These are phyloP conservation scores for Claviceps monticola DNA, from an alignment of 2,329 filamentous ascomycete species.

Conservation along the genomic window DNA sequence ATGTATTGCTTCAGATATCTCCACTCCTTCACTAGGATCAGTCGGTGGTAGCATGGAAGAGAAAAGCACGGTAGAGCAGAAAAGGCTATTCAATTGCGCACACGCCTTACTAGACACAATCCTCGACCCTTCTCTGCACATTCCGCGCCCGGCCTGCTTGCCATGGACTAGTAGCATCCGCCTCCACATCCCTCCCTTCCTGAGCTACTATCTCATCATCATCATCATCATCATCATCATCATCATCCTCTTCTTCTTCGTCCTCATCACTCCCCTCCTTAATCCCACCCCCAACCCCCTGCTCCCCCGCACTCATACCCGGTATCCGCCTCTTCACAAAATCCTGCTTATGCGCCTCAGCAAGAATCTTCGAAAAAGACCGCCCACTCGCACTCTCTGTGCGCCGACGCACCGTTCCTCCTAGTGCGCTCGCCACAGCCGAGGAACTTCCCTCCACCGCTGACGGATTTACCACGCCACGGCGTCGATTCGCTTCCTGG, in stretches of 20 bases:
- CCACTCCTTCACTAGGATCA: no score
- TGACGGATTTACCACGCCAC: constrained; percentile 4
- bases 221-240: neutral
- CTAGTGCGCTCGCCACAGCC: constrained; percentile 10
- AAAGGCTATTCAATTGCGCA: neutral
- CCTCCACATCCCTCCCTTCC: constrained; percentile 4
- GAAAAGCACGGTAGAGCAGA: neutral
- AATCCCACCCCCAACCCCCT: constrained; percentile 12
- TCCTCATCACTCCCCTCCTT: constrained; percentile 19
- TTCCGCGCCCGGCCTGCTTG: constrained; percentile 5
- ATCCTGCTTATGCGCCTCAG: constrained; percentile 76
- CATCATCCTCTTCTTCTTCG: constrained; percentile 18
- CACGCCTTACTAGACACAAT: neutral
- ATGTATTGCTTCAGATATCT: no score
- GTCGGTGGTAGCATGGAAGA: no score
- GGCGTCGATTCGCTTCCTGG: constrained; percentile 9
- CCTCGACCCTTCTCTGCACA: constrained; percentile 7
- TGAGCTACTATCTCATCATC: neutral
- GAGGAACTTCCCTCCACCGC: constrained; percentile 9
- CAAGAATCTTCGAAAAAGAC: constrained; percentile 50
- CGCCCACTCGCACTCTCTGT: constrained; percentile 18
- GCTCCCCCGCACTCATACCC: constrained; percentile 7
- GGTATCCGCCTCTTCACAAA: constrained; percentile 63
- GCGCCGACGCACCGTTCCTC: constrained; percentile 16
- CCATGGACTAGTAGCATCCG: constrained; percentile 6